Evolutionary conservation across 2,329 filamentous ascomycete species (phyloP), one percentile per base, ranked within the genome.

Genomic region (Passalora sequoiae): DNA sequence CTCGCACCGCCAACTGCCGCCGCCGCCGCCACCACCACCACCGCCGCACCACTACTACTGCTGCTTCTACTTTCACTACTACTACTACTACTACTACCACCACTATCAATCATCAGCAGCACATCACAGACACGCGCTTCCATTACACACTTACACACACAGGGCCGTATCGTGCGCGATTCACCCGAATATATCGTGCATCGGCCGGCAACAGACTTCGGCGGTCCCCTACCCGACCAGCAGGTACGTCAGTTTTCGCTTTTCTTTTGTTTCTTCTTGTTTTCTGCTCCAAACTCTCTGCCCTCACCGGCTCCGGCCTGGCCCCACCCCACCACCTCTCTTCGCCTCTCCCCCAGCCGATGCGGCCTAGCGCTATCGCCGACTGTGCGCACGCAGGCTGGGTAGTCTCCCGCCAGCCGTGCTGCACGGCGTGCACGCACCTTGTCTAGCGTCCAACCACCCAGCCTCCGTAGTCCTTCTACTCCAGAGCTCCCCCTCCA

Each of bases 391-490:
- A 32, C 40, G 40, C 37, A 35, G 40, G 44, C 47, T 50, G 47
- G 41, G 38, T 44, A 27, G 40, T 43, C 31, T 51, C 44, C 46
- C 45, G 40, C 46, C 42, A 42, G 44, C 44, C 47, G 42, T 51
- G 39, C 46, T 42, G 41, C 41, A 46, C 43, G 41, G 38, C 32
- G 38, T 32, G 42, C 40, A 42, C 32, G 36, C 39, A 38, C 41
- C 43, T 45, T 22, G 43, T 43, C 47, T 51, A 54, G 52, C 50
- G 40, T 50, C 48, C 53, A 46, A 55, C 58, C 54, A 57, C 49
- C 60, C 54, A 59, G 46, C 51, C 56, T 52, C 54, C 53, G 44
- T 50, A 50, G 32, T 43, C 50, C 56, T 53, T 51, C 51, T 50
- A 43, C 53, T 43, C 52, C 47, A 53, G 20, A 48, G 41, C 53